A percentile compares a stretch with the other conserved stretches of the same genome.
phyloP scores from a whole-genome alignment of 768 basidiomycete genomes.

The Termitomyces sp. region DNA sequence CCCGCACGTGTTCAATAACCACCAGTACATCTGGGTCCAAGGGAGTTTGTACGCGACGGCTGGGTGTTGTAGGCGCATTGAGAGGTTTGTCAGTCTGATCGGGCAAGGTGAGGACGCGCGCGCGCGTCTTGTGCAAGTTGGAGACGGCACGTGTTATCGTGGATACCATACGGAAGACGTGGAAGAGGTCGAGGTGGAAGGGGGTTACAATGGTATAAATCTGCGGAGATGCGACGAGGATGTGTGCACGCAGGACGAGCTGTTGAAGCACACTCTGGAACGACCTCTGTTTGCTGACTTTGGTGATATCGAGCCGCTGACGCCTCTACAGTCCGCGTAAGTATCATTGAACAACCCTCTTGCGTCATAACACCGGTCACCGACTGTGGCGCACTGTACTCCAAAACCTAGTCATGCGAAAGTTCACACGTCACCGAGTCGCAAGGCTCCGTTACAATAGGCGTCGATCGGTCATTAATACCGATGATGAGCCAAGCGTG shows the following conservation, averaged over 20 bases:
- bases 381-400: background rate
- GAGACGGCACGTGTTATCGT: constrained; percentile 1
- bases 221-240: constrained; percentile 3
- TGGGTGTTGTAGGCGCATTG: background rate
- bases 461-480: background rate
- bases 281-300: constrained; percentile 1
- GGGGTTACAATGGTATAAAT: constrained; percentile 7
- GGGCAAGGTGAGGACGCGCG: background rate
- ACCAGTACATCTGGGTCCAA: background rate
- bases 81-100: background rate
- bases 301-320: background rate
- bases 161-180: constrained; percentile 12
- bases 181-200: constrained; percentile 5
- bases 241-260: constrained; percentile 1
- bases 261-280: background rate
- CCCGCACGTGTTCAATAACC: constrained; percentile 6
- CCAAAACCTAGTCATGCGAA: background rate
- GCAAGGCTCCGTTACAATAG: background rate
- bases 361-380: background rate
- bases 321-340: background rate
- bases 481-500: background rate
- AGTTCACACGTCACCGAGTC: background rate
- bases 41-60: background rate
- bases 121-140: background rate
- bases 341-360: background rate